Base-by-base conservation (phyloP, 2,329 filamentous ascomycete genomes). In the Aspergillus caelatus region DNA sequence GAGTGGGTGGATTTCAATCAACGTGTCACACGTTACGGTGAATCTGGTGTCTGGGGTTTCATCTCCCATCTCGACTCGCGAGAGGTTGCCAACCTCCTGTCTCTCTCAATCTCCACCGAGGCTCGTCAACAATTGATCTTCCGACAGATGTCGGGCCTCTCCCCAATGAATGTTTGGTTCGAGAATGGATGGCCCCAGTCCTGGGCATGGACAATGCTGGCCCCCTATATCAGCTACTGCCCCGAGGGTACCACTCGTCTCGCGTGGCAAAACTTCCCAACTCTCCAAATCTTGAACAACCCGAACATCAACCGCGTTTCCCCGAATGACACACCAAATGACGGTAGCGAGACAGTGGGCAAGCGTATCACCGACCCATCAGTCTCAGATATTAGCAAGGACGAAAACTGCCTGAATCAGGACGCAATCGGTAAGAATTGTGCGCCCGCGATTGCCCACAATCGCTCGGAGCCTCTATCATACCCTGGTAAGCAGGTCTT, bases 91-190 rank as follows among this genome's bases (percentile, higher is more conserved):
- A 88, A 89, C 73, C 79, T 95, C 14, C 82, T 96, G 1, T 82
- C 92, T 2, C 91, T 93, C 77, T 90, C 89, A 26, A 92, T 95
- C 72, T 86, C 91, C 4, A 89, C 88, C 12, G 92, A 95, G 74
- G 90, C 91, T 0, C 89, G 92, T 0, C 92, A 96, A 80, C 91
- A 95, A 34, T 16, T 94, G 81, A 89, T 91, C 68, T 95, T 95
- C 83, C 89, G 92, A 26, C 92, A 95, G 74, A 92, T 95, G 75
- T 84, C 88, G 36, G 92, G 92, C 16, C 84, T 92, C 8, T 91
- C 91, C 78, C 90, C 92, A 23, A 92, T 92, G 89, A 89, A 91
- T 0, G 89, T 91, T 11, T 95, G 91, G 91, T 93, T 94, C 74
- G 88, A 92, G 71, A 83, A 87, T 7, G 91, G 91, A 43, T 88